phyloP scores from a whole-genome alignment of 148 eudicot species.

The Linanthus parryae region DNA sequence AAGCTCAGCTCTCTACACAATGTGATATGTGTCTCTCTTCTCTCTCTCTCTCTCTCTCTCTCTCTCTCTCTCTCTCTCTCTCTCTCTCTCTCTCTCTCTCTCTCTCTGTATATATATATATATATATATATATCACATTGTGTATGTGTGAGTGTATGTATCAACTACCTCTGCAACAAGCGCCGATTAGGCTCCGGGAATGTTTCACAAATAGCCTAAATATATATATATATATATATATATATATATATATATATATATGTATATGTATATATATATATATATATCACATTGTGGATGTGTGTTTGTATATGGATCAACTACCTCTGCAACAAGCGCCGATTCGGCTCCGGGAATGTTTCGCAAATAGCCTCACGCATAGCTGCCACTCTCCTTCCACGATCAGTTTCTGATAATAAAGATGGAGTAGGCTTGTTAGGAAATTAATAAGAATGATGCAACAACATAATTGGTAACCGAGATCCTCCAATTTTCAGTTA shows the following conservation, averaged over 20 bases:
- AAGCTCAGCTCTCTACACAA: no score
- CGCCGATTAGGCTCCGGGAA: conserved; percentile 98
- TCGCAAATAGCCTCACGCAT: conserved; percentile 89
- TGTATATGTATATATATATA: no score
- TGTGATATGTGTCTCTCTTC: no score
- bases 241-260: no score
- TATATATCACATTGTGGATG: no score
- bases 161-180: conserved; percentile 71
- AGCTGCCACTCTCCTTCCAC: conserved; percentile 59
- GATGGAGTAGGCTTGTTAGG: not conserved
- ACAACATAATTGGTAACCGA: not conserved
- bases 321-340: conserved; percentile 87
- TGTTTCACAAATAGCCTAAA: conserved; percentile 85
- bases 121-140: no score
- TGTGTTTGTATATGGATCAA: not conserved
- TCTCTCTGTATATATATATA: no score
- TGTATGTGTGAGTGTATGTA: not conserved
- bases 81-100: no score
- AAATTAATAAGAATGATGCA: no score
- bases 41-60: no score
- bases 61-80: no score
- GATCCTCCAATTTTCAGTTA: not conserved
- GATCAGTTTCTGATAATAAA: conserved; percentile 60
- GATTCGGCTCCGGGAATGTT: conserved; percentile 98
- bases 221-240: no score